Percentiles rank a stretch among this genome's conserved stretches.
These are phyloP conservation scores for Trichoderma citrinoviride DNA, from an alignment of 2,329 filamentous ascomycete species.

Conservation along the genomic window DNA sequence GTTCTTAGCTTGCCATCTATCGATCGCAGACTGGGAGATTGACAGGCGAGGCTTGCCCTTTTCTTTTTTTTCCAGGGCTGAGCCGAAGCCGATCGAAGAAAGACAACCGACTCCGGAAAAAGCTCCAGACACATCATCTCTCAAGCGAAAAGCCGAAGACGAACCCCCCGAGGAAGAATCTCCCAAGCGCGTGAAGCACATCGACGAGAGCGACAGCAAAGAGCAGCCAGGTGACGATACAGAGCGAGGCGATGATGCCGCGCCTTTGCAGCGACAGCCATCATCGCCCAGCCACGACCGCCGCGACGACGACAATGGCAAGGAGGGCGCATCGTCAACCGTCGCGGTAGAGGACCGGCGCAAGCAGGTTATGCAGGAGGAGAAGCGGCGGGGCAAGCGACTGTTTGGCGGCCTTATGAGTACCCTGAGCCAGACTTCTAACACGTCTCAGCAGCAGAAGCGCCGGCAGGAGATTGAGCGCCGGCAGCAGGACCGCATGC, in stretches of 20 bases:
- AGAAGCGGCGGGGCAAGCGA: conserved; percentile 79
- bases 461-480: conserved; percentile 78
- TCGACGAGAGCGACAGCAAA: conserved; percentile 13
- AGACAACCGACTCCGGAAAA: not conserved
- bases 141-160: conserved; percentile 34
- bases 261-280: no score
- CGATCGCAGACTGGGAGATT: not conserved
- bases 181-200: conserved; percentile 31
- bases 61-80: conserved; percentile 16
- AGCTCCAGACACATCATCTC: conserved; percentile 21
- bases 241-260: no score
- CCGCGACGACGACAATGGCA: not conserved
- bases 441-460: conserved; percentile 61
- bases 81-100: not conserved
- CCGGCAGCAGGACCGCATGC: conserved; percentile 73
- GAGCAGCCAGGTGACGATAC: conserved; percentile 14
- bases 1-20: not conserved
- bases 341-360: conserved; percentile 24
- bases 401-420: conserved; percentile 81
- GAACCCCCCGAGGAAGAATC: conserved; percentile 23
- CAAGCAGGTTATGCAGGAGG: conserved; percentile 53
- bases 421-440: conserved; percentile 71
- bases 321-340: not conserved
- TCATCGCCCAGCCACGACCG: not conserved
- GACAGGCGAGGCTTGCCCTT: not conserved